Conservation (phyloP, 2,329 filamentous ascomycete genomes). For the Mycosphaerella sp. region DNA sequence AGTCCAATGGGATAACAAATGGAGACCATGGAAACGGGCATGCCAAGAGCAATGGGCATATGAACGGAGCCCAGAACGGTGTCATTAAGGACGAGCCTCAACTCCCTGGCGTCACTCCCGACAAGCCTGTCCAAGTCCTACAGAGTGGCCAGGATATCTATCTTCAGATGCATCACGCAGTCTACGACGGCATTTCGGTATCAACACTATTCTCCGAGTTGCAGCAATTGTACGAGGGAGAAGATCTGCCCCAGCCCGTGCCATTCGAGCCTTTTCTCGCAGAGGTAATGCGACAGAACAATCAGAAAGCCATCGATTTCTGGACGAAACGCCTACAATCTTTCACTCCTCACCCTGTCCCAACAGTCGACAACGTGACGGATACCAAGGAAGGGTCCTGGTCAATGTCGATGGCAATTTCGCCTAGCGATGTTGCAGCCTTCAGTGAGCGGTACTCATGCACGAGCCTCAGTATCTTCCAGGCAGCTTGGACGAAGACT, state of each 20-base stretch:
- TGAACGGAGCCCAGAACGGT: slow-evolving; percentile 1
- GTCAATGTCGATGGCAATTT: slow-evolving; percentile 6
- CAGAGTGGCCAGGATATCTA: slow-evolving; percentile 30
- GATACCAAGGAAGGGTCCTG: slow-evolving; percentile 5
- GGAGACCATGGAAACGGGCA: slow-evolving; percentile 4
- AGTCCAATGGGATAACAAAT: slow-evolving; percentile 3
- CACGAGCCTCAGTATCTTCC: slow-evolving; percentile 58
- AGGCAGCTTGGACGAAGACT: slow-evolving; percentile 65
- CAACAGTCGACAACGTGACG: slow-evolving; percentile 15
- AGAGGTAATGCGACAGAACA: slow-evolving; percentile 49
- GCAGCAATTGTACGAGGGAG: slow-evolving; percentile 50
- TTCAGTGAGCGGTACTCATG: slow-evolving; percentile 50
- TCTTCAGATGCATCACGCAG: slow-evolving; percentile 66
- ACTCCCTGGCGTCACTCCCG: slow-evolving; percentile 10
- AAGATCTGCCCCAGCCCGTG: slow-evolving; percentile 45
- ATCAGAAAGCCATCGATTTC: slow-evolving; percentile 52
- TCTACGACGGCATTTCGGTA: slow-evolving; percentile 82
- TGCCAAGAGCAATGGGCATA: neutral
- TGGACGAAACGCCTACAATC: slow-evolving; percentile 56
- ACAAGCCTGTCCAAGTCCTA: slow-evolving; percentile 12
- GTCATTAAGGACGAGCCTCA: neutral
- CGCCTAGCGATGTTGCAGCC: slow-evolving; percentile 40
- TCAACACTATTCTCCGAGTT: slow-evolving; percentile 63
- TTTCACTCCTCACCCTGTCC: slow-evolving; percentile 45
- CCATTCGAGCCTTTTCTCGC: slow-evolving; percentile 60